Base-by-base conservation (phyloP, 192 early-diverging fungal species). In the Blastocladiella britannica region DNA sequence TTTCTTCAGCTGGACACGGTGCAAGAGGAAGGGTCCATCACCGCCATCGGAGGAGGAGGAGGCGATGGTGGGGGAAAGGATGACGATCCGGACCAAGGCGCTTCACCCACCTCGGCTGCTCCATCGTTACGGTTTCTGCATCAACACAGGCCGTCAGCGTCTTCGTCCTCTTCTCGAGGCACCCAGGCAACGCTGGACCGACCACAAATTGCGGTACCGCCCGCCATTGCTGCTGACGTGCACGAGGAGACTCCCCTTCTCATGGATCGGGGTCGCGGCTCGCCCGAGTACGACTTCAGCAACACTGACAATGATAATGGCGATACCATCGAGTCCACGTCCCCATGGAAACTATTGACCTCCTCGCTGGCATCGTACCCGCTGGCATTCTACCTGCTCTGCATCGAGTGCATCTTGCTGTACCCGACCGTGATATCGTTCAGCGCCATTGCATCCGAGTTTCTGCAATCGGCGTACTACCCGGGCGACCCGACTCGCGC, bases 401-500 rank as follows among this genome's bases (percentile, higher is more conserved):
- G 73, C 54, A n/a, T 65, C 8, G 56, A 69, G 7, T 71, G 69
- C 0, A 68, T 83, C 25, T 24, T 64, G 27, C 57, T 80, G 1
- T 72, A 79, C 62, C 76, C 76, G 53, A 65, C 78, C 1, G 64
- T 72, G 3, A 65, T 76, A 5, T 78, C 81, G 0, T 83, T 83
- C 58, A 78, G 70, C 56, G 79, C 82, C 55, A 71, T 83, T 65
- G 71, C 68, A 58, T 80, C 55, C 55, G 72, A 69, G 74, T 73
- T 83, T 51, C 70, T 81, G 23, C 78, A 80, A 58, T 70, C 70
- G 55, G 82, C 80, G 55, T 83, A 78, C 77, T 77, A 74, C 52
- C 53, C 37, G 7, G 65, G 64, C 0, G 67, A 81, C 29, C 56
- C 72, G 7, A 70, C 67, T 27, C 76, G 54, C 0, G 81, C 81